Evolutionary conservation across 2,329 filamentous ascomycete genomes (phyloP).

Genomic region (Lasiodiplodia sp.): DNA sequence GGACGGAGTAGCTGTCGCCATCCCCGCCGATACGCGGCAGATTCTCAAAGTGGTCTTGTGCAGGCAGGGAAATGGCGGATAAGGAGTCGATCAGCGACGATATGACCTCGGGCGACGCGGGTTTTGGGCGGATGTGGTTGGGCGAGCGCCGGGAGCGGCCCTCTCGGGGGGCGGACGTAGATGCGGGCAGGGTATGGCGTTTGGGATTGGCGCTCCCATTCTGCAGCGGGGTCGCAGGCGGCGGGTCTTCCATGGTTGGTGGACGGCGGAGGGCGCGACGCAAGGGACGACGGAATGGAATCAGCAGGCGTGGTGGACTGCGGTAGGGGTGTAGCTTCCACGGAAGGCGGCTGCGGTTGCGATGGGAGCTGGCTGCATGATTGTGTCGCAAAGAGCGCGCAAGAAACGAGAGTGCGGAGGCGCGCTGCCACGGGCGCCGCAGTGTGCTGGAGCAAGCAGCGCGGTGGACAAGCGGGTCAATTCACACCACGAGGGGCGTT

Average conservation of each 20-base stretch:
- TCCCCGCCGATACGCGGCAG: conserved; percentile 41
- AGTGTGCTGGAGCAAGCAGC: conserved; percentile 6
- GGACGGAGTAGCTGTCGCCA: conserved; percentile 39
- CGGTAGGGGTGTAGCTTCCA: conserved; percentile 23
- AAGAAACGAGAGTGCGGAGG: not conserved
- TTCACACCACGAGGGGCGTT: conserved; percentile 13
- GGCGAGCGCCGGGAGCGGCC: conserved; percentile 39
- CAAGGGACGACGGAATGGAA: conserved; percentile 12
- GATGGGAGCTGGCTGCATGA: conserved; percentile 18
- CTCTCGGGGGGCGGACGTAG: conserved; percentile 31
- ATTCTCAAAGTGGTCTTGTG: conserved; percentile 72
- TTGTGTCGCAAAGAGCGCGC: conserved; percentile 10
- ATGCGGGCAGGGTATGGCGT: conserved; percentile 40
- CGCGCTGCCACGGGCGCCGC: conserved; percentile 21
- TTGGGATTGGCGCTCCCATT: conserved; percentile 11
- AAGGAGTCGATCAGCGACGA: conserved; percentile 69
- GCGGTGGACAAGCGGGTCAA: conserved; percentile 21
- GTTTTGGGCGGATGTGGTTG: conserved; percentile 46
- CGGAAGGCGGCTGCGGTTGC: conserved; percentile 10
- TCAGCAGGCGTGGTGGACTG: conserved; percentile 9
- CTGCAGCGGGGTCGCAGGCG: conserved; percentile 13
- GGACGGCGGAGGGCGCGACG: conserved; percentile 2
- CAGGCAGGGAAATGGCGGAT: conserved; percentile 67
- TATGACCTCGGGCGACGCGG: conserved; percentile 72
- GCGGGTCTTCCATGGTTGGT: conserved; percentile 24